Evolutionary conservation across 192 early-diverging fungal species (phyloP), one percentile per base, ranked within the genome.

Genomic region (Linnemannia elongata): DNA sequence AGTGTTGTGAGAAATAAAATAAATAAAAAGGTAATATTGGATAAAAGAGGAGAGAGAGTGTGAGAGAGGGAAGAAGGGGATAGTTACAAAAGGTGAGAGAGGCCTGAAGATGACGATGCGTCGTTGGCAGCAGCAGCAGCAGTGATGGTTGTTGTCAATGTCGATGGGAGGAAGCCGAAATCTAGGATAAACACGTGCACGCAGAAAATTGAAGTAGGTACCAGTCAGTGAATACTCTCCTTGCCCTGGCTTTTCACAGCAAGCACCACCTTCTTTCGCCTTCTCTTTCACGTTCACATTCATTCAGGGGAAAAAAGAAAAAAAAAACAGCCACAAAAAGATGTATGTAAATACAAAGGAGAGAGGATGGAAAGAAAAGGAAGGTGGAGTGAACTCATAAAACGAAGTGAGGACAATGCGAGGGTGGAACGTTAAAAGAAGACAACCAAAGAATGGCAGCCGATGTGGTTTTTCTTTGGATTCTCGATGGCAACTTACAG

Each of bases 151-250:
- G 72, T 33, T 33, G 72, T 74, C 27, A 30, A n/a, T 66, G 60
- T 66, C 60, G 60, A 66, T 35, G 60, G 33, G 30, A 60, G 57
- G 57, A 35, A 35, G 60, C 30, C 30, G 30, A 66, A 66, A 66
- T 12, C 60, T 66, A 66, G 60, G 60, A 66, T 66, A 66, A 33
- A 66, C 60, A 66, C 60, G 60, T 66, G 60, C 60, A 33, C 60
- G 35, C 60, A 66, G 30, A 33, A 66, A 35, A 66, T 57, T n/a
- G n/a, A 57, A 66, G 24, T 33, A 66, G 60, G 60, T 66, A 35
- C 60, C 10, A 74, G 6, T 47, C 22, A 47, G 15, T 52, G 4
- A 74, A 24, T 52, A 74, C 47, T 24, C 22, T 73, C 39, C 17
- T 15, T 45, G 49, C 18, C 15, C 6, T 52, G 49, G 55, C n/a